These are phyloP conservation scores for Solanum pinnatisectum DNA, from an alignment of 257 asterid genomes.

Conservation along the genomic window DNA sequence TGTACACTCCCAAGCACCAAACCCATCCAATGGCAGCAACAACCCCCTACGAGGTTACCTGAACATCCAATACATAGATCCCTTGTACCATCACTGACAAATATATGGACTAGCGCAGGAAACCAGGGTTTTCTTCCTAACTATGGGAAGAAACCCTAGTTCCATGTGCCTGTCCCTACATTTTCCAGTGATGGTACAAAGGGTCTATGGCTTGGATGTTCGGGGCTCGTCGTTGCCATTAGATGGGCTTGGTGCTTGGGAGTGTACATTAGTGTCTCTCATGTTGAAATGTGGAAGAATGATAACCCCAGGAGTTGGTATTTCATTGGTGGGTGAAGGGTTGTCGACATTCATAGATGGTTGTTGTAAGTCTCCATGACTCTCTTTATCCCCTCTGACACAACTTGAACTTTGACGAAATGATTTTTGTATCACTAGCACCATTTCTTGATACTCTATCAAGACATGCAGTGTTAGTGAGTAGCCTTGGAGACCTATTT, in stretches of 20 bases:
- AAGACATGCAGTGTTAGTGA: not conserved
- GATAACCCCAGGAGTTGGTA: not conserved
- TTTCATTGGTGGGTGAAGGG: not conserved
- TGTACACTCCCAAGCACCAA: not conserved
- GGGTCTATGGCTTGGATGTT: not conserved
- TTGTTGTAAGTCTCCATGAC: not conserved
- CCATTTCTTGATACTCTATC: not conserved
- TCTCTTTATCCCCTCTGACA: not conserved
- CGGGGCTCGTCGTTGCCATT: not conserved
- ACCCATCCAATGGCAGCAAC: not conserved
- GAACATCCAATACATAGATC: not conserved
- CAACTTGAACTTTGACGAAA: not conserved
- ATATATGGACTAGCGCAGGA: too few relatives aligned
- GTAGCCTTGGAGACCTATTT: not conserved
- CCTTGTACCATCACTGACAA: not conserved
- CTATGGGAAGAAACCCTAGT: too few relatives aligned
- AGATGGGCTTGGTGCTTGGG: not conserved
- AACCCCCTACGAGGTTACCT: not conserved
- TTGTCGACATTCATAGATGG: not conserved
- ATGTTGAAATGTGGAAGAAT: not conserved
- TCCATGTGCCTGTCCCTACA: too few relatives aligned
- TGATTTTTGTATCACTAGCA: not conserved
- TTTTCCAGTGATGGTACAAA: not conserved
- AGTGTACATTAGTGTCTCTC: not conserved
- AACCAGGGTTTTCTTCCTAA: not conserved